phyloP scores from a whole-genome alignment of 2,329 filamentous ascomycete genomes.

The Ceratocystis diversiconidia region DNA sequence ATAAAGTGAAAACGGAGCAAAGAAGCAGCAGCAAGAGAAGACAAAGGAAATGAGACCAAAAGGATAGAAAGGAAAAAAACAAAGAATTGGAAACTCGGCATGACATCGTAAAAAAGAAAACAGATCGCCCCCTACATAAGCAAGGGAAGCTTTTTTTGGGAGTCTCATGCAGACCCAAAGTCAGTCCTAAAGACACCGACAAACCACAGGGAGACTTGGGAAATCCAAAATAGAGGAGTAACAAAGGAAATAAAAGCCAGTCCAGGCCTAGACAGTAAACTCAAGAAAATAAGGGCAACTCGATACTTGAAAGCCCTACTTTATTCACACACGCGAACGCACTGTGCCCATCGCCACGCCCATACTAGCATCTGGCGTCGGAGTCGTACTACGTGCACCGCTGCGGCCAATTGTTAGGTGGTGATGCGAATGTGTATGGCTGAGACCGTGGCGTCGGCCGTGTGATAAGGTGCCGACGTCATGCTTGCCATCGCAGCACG shows the following conservation, averaged over 20 bases:
- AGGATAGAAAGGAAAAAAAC: not conserved
- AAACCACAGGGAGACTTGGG: not conserved
- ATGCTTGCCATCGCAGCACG: slow-evolving; percentile 93
- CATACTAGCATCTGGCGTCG: not conserved
- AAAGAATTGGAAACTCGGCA: not conserved
- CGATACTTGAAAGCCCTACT: not conserved
- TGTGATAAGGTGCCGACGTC: slow-evolving; percentile 46
- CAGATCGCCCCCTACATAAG: no score
- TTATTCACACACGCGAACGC: slow-evolving; percentile 3
- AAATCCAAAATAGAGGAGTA: not conserved
- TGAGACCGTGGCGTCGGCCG: slow-evolving; percentile 3
- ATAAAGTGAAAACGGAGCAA: not conserved
- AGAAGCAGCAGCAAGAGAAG: not conserved
- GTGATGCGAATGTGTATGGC: slow-evolving; percentile 8
- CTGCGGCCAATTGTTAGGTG: slow-evolving; percentile 1
- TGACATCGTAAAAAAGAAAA: slow-evolving; percentile 3
- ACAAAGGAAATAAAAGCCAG: not conserved
- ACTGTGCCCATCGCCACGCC: slow-evolving; percentile 1
- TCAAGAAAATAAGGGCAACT: not conserved
- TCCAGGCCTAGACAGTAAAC: not conserved
- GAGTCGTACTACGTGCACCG: slow-evolving; percentile 5
- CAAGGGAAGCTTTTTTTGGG: no score
- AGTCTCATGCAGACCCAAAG: no score
- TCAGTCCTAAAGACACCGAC: no score
- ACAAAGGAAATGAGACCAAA: not conserved